Evolutionary conservation across 176 grass and related monocot species (phyloP), one percentile per base, ranked within the genome.

Genomic region (Rhynchospora breviuscula): DNA sequence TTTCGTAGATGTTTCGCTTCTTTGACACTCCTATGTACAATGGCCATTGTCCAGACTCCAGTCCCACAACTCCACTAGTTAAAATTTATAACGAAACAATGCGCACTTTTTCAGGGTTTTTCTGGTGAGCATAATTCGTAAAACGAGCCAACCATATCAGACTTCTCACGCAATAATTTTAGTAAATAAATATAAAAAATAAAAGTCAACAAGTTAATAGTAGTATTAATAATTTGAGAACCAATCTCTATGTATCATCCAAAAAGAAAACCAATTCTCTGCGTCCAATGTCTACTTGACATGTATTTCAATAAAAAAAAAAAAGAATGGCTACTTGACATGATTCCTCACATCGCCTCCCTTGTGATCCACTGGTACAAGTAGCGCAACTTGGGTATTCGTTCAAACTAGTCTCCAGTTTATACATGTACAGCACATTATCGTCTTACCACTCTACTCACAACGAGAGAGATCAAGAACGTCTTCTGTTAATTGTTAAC

Each of bases 331-430:
- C 67, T 71, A 46, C 67, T 71, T 71, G 67, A 0, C 40, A 71
- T 17, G 67, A 71, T 71, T 71, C 67, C 40, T 71, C 8, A 33
- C 15, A 43, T 26, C 43, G 14, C 6, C 8, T 66, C 6, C 14
- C 31, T 44, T 45, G 67, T 71, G 35, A 71, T 71, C 43, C 40
- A 71, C 67, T 71, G 67, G 67, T 45, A 47, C 67, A 46, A 71
- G 17, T 71, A 71, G 31, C 65, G 18, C 33, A 15, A 40, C 23
- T 67, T 67, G 64, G 15, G 5, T 8, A 6, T 59, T 59, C 15
- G 7, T 59, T 59, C 1, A 6, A 3, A 59, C 5, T 59, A 6
- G 18, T 18, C 56, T n/a, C 56, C 56, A n/a, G 56, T 59, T 18
- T 59, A 0, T n/a, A 59, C 17, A n/a, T 5, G 56, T n/a, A 59